Evolutionary conservation across 129 eudicot species (phyloP).

Genomic region (Helianthus annuus): HanXRQr2.0-SUNRISE NC_035448.2:122434821-122435320

Average conservation of each 20-base stretch:
- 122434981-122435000: too few relatives aligned
- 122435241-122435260: conserved; percentile 65
- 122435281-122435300: neutral
- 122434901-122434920: too few relatives aligned
- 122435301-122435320: neutral
- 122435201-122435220: conserved; percentile 68
- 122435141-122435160: conserved; percentile 96
- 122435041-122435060: neutral
- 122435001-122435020: too few relatives aligned
- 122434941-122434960: too few relatives aligned
- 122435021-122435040: too few relatives aligned
- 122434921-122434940: too few relatives aligned
- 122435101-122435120: conserved; percentile 93
- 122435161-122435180: conserved; percentile 56
- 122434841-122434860: too few relatives aligned
- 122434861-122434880: too few relatives aligned
- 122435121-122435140: conserved; percentile 85
- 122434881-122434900: too few relatives aligned
- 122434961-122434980: too few relatives aligned
- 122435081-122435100: conserved; percentile 96
- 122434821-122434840: too few relatives aligned
- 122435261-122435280: neutral
- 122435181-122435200: conserved; percentile 37
- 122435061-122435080: conserved; percentile 14
- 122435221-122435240: conserved; percentile 73